Conservation (phyloP, 768 basidiomycete species). For the Leccinum boreale region DNA sequence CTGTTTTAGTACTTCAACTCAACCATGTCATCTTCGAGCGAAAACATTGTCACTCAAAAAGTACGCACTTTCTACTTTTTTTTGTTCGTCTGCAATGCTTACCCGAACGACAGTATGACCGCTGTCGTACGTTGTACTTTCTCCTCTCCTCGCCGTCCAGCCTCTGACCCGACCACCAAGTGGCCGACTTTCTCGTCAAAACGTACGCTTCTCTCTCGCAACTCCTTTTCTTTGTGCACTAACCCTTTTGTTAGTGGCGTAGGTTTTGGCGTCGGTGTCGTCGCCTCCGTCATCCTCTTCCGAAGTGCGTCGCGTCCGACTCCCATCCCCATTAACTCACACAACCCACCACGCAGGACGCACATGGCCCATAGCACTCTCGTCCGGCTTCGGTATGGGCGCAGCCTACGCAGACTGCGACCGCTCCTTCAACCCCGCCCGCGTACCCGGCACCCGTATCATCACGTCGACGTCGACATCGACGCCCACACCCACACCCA, state of each 20-base stretch:
- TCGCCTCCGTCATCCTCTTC: conserved; percentile 89
- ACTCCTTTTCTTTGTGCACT: neutral
- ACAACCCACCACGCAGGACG: conserved; percentile 55
- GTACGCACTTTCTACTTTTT: conserved; percentile 36
- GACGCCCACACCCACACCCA: neutral
- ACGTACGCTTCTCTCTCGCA: conserved; percentile 51
- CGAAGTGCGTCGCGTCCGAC: conserved; percentile 58
- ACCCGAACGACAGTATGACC: conserved; percentile 61
- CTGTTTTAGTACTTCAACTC: conserved; percentile 41
- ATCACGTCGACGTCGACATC: conserved; percentile 35
- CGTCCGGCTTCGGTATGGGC: conserved; percentile 84
- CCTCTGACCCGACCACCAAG: conserved; percentile 29
- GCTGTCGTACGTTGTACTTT: conserved; percentile 66
- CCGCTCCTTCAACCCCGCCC: conserved; percentile 87
- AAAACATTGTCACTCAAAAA: conserved; percentile 89
- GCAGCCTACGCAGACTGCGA: conserved; percentile 91
- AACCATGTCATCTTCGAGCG: conserved; percentile 66
- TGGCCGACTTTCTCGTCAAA: conserved; percentile 85
- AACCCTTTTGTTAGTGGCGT: conserved; percentile 55
- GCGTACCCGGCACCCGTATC: conserved; percentile 81
- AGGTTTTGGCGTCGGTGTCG: conserved; percentile 85
- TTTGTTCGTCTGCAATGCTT: neutral
- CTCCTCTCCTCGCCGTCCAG: conserved; percentile 17
- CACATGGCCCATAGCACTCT: conserved; percentile 85
- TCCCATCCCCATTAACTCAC: conserved; percentile 2